Conservation (phyloP, 768 basidiomycete genomes). For the Hericium erinaceus region DNA sequence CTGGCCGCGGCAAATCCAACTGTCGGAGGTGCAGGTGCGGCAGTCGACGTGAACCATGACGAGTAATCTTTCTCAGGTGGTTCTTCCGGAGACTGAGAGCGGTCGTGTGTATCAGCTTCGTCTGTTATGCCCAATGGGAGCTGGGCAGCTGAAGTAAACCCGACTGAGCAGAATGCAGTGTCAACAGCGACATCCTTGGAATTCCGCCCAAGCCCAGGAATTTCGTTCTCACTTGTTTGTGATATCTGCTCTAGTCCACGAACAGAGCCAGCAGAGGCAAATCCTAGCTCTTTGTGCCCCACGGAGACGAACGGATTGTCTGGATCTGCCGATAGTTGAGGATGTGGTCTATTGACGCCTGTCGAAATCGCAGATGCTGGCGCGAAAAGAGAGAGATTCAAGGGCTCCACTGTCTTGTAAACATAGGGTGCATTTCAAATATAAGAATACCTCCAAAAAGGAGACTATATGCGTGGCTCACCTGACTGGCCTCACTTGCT, state of each 20-base stretch:
- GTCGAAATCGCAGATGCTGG: neutral
- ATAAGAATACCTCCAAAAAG: neutral
- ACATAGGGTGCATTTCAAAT: neutral
- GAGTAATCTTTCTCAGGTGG: neutral
- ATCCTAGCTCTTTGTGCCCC: neutral
- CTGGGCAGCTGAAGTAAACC: neutral
- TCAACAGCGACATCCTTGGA: neutral
- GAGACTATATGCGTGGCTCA: neutral
- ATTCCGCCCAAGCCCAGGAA: neutral
- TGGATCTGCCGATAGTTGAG: neutral
- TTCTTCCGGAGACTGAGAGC: neutral
- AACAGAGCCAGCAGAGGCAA: neutral
- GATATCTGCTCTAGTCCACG: neutral
- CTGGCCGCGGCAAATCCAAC: neutral
- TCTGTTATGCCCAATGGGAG: neutral
- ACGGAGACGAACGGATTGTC: slow-evolving; percentile 8
- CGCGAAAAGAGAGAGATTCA: neutral
- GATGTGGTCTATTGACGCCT: neutral
- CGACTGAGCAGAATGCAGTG: neutral
- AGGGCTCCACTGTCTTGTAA: neutral
- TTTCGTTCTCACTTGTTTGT: neutral
- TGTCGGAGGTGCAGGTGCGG: neutral
- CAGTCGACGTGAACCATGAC: neutral
- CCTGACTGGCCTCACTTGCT: neutral
- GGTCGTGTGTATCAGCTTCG: neutral